Base-by-base conservation (phyloP, 148 eudicot species). In the Cornus florida region DNA sequence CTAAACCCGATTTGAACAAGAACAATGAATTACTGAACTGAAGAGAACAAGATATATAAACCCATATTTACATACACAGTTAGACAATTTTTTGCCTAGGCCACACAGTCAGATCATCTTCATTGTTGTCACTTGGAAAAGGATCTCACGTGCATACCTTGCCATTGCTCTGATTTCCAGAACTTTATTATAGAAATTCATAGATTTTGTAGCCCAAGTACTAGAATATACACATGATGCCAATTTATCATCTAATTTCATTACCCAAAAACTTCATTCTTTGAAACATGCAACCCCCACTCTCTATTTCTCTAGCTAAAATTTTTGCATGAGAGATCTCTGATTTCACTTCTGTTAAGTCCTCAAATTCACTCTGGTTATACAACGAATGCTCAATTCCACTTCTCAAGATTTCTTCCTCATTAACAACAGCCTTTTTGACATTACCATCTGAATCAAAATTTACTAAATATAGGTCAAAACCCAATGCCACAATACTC, bases 401-500 rank as follows among this genome's bases (percentile, higher is more conserved):
- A 74, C 87, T 85, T 70, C 98, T 90, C 77, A 91, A 72, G 78
- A 94, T 89, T 79, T 92, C 98, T 72, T 88, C 90, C 72, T 92
- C 91, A 82, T 92, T 88, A 74, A 94, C 92, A 48, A 83, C 75
- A 38, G 92, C 95, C 78, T 83, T 84, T 76, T 92, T 81, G 16
- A 94, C 84, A 38, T 79, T 88, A 71, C 94, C 94, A 39, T 84
- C 81, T 62, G 79, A 78, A 87, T 88, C 88, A 75, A 71, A 86
- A 77, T n/a, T 91, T 87, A 79, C 84, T 85, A 76, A 94, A 92
- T 83, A 94, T 87, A 57, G 91, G 89, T 66, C 87, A 83, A 57
- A 87, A 87, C 77, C 98, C 98, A 83, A 88, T 81, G 22, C 98
- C 98, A 97, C 98, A 94, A 90, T 86, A 90, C 77, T 89, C 92